Evolutionary conservation across 441 rosid species (phyloP).

Genomic region (Populus hybrid): DNA sequence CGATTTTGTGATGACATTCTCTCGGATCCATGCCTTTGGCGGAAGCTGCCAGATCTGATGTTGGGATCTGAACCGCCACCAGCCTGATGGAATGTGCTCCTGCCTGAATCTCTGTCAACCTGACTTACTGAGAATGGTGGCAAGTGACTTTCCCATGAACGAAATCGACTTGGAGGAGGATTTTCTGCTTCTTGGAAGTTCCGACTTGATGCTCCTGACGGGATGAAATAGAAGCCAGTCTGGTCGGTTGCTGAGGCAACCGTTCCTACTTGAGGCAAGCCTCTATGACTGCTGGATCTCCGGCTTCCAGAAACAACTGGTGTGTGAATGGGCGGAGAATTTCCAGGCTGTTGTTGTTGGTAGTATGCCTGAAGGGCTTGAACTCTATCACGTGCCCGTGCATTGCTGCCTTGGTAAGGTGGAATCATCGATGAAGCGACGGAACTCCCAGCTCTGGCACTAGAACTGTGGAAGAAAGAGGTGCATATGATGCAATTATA

Average conservation of each 20-base stretch:
- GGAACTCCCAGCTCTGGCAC: slow-evolving; percentile 45
- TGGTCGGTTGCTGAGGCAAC: slow-evolving; percentile 33
- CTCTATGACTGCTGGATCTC: slow-evolving; percentile 35
- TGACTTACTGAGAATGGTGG: slow-evolving; percentile 12
- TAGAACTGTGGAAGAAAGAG: slow-evolving; percentile 34
- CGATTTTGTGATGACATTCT: slow-evolving; percentile 52
- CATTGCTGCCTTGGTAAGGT: slow-evolving; percentile 49
- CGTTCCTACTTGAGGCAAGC: slow-evolving; percentile 28
- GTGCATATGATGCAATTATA: background rate
- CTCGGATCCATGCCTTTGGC: slow-evolving; percentile 35
- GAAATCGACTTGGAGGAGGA: slow-evolving; percentile 20
- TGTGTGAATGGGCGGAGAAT: slow-evolving; percentile 29
- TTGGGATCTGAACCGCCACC: slow-evolving; percentile 26
- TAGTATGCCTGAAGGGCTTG: slow-evolving; percentile 44
- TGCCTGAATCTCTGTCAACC: slow-evolving; percentile 26
- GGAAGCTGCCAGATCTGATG: slow-evolving; percentile 32
- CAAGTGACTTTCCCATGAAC: slow-evolving; percentile 38
- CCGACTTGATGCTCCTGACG: slow-evolving; percentile 30
- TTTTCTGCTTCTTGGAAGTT: slow-evolving; percentile 37
- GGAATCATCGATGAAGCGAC: slow-evolving; percentile 42
- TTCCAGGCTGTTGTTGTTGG: slow-evolving; percentile 44
- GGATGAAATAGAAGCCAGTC: slow-evolving; percentile 32
- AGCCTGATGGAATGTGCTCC: slow-evolving; percentile 35
- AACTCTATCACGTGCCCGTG: slow-evolving; percentile 44
- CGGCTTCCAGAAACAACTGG: slow-evolving; percentile 33